Evolutionary conservation across 2,329 filamentous ascomycete genomes (phyloP), one percentile per base, ranked within the genome.

Genomic region (Curvularia verruculosa): DNA sequence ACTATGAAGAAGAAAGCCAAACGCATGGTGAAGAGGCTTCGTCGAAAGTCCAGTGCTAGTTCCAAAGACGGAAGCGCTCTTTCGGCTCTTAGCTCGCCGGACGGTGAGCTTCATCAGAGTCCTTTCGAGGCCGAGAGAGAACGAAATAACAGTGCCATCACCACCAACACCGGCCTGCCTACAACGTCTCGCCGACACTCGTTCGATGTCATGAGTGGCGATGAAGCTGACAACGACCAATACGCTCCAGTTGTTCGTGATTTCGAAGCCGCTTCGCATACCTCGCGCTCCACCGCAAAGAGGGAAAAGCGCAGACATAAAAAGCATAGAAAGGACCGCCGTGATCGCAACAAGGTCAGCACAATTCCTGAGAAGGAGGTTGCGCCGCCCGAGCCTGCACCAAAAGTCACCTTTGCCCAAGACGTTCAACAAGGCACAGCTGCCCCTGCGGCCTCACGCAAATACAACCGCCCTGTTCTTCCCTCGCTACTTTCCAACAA

Each of bases 1-100:
- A 90, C 91, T 13, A 87, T 89, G 2, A 90, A 89, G 70, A 87
- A 87, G 54, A 87, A 88, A 58, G 86, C 96, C 75, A 91, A 87
- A 76, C 84, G 89, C 64, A 90, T 89, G 23, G 88, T 96, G 67
- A 88, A 87, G 57, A 82, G 88, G 51, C 86, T 86, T 68, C 87
- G 86, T 63, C 87, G 90, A 76, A 96, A 94, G 81, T 93, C 89
- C 0, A 94, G 89, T 64, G 81, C 84, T 31, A 86, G 86, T 68
- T 92, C 88, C 23, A 85, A 85, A 58, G 89, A 91, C 13, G 85
- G 82, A 2, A 75, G 74, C 2, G 68, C 76, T 3, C 75, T 77
- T 3, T 82, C 82, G 5, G 74, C 75, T n/a, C 63, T 79, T 49
- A 79, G 78, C 54, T 81, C 81, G 18, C 79, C 80, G 9, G 80